Percentiles rank a stretch among this genome's conserved stretches.
These are phyloP conservation scores for Zygotorulaspora danielsina DNA, from an alignment of 805 yeast genomes.

Conservation along the genomic window DNA sequence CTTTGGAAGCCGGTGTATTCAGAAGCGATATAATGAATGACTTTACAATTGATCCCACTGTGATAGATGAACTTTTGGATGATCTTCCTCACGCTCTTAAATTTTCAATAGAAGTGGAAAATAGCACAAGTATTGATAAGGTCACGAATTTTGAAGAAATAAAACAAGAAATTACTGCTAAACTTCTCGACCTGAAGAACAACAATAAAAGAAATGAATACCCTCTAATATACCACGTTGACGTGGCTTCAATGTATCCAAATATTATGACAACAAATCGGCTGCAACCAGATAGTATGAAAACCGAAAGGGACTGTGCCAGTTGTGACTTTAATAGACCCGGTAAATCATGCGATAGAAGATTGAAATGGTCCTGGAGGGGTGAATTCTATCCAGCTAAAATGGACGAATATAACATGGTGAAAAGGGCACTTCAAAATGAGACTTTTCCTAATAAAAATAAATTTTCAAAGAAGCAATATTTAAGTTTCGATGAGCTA, in stretches of 20 bases:
- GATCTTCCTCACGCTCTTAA: constrained; percentile 74
- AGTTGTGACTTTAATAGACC: constrained; percentile 96
- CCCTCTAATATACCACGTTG: constrained; percentile 94
- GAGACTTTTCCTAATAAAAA: constrained; percentile 70
- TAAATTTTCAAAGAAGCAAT: constrained; percentile 50
- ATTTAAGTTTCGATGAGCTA: constrained; percentile 69
- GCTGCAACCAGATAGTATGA: constrained; percentile 97
- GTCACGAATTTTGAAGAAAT: constrained; percentile 79
- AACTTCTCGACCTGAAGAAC: constrained; percentile 54
- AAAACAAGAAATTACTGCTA: constrained; percentile 49
- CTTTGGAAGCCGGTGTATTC: constrained; percentile 96
- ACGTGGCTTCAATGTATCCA: constrained; percentile 99
- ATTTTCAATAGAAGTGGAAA: constrained; percentile 82
- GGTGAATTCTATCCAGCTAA: constrained; percentile 93
- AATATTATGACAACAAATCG: constrained; percentile 97
- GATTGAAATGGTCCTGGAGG: constrained; percentile 96
- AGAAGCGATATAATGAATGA: constrained; percentile 77
- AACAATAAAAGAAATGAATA: constrained; percentile 65
- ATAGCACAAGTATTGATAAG: constrained; percentile 64
- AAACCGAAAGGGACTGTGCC: constrained; percentile 91
- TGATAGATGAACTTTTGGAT: constrained; percentile 69
- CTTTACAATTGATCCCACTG: constrained; percentile 75
- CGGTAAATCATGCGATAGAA: constrained; percentile 87
- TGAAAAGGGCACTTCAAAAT: constrained; percentile 72
- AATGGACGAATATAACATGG: constrained; percentile 86